Percentiles rank a stretch among this genome's conserved stretches.
phyloP scores from a whole-genome alignment of 345 rosid genomes.

The Noccaea caerulescens region DNA sequence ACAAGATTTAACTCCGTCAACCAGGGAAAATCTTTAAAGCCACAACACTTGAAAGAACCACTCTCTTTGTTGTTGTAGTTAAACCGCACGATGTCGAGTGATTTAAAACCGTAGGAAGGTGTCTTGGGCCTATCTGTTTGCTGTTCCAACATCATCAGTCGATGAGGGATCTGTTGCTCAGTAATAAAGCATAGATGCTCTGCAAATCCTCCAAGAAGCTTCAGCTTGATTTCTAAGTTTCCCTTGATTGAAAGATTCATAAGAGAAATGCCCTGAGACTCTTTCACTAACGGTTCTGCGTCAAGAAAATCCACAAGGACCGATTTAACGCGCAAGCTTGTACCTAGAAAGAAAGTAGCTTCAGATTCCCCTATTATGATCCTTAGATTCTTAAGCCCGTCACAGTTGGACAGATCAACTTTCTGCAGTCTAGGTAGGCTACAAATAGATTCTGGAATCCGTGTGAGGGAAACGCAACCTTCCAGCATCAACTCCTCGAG shows the following conservation, averaged over 20 bases:
- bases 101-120: slow-evolving; percentile 22
- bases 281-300: not conserved
- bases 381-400: not conserved
- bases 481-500: slow-evolving; percentile 5
- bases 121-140: not conserved
- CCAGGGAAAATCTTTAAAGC: slow-evolving; percentile 16
- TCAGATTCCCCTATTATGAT: not conserved
- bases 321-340: slow-evolving; percentile 1
- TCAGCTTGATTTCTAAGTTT: slow-evolving; percentile 3
- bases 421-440: slow-evolving; percentile 21
- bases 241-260: slow-evolving; percentile 3
- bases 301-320: not conserved
- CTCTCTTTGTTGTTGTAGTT: not conserved
- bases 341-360: not conserved
- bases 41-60: not conserved
- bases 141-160: slow-evolving; percentile 13
- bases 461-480: slow-evolving; percentile 3
- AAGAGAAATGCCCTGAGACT: not conserved
- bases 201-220: slow-evolving; percentile 11
- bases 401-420: slow-evolving; percentile 27
- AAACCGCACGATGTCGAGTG: slow-evolving; percentile 18
- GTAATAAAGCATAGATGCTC: not conserved
- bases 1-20: slow-evolving; percentile 22
- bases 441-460: not conserved
- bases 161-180: not conserved